phyloP scores from a whole-genome alignment of 352 stramenopile genomes.

The Pythium utonaiense region DNA sequence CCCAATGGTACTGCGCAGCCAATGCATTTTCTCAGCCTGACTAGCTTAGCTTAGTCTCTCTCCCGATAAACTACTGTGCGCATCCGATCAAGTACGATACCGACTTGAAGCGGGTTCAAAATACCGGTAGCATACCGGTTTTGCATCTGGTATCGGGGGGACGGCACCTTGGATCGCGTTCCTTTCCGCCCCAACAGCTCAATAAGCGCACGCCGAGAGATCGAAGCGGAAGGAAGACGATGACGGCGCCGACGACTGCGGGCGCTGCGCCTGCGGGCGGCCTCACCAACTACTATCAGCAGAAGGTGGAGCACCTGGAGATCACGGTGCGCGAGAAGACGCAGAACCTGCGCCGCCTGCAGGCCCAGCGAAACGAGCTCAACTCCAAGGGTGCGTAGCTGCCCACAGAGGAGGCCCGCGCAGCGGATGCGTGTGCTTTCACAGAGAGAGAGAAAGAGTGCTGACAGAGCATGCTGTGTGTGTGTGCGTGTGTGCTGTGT shows the following conservation, averaged over 20 bases:
- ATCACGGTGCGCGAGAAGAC: constrained; percentile 93
- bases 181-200: neutral
- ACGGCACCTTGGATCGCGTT: constrained; percentile 19
- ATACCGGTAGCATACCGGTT: no score
- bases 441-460: neutral
- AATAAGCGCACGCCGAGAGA: neutral
- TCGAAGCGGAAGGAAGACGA: constrained; percentile 20
- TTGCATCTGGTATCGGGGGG: constrained; percentile 7
- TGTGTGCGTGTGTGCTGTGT: constrained; percentile 6
- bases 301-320: constrained; percentile 95
- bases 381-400: constrained; percentile 99
- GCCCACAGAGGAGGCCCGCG: no score
- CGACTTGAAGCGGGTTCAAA: constrained; percentile 9
- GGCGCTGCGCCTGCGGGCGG: constrained; percentile 33
- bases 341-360: constrained; percentile 96
- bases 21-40: neutral
- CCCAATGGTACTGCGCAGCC: no score
- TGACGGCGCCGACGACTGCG: constrained; percentile 36
- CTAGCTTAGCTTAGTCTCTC: neutral
- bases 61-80: neutral
- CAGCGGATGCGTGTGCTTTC: constrained; percentile 34
- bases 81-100: no score
- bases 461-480: constrained; percentile 2
- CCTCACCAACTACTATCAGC: constrained; percentile 91
- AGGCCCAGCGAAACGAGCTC: constrained; percentile 99